A percentile compares a stretch with the other conserved stretches of the same genome.
Evolutionary conservation across 768 basidiomycete species (phyloP).

Genomic region (Gyrodon lividus): DNA sequence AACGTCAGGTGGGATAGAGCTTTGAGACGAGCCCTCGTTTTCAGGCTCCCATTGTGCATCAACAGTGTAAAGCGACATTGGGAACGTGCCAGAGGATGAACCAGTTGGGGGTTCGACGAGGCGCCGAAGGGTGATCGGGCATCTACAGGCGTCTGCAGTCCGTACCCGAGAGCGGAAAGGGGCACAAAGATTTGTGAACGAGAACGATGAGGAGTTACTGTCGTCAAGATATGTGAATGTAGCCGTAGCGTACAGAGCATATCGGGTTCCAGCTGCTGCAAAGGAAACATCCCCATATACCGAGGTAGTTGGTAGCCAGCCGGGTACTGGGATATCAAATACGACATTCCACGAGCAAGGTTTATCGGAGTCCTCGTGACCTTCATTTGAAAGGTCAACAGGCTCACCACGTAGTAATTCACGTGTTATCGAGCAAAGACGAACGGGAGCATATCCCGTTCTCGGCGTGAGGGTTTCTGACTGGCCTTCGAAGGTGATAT

Average conservation of each 20-base stretch:
- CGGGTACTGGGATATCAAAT: slow-evolving; percentile 84
- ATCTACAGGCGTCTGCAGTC: slow-evolving; percentile 39
- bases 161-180: slow-evolving; percentile 50
- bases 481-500: slow-evolving; percentile 83
- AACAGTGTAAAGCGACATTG: slow-evolving; percentile 43
- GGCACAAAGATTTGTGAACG: slow-evolving; percentile 53
- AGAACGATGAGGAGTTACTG: slow-evolving; percentile 37
- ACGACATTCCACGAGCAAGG: slow-evolving; percentile 70
- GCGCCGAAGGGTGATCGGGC: slow-evolving; percentile 50
- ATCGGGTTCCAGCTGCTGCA: slow-evolving; percentile 58
- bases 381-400: slow-evolving; percentile 64
- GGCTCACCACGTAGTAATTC: slow-evolving; percentile 52
- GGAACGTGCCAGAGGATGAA: slow-evolving; percentile 27
- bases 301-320: slow-evolving; percentile 78
- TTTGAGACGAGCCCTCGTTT: slow-evolving; percentile 8
- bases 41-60: slow-evolving; percentile 33
- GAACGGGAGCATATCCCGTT: slow-evolving; percentile 65
- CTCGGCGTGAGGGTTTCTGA: slow-evolving; percentile 65
- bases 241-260: slow-evolving; percentile 66
- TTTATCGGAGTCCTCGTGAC: slow-evolving; percentile 51
- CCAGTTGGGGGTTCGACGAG: slow-evolving; percentile 45
- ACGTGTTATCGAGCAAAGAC: slow-evolving; percentile 65
- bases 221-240: slow-evolving; percentile 53
- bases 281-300: slow-evolving; percentile 40
- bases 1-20: slow-evolving; percentile 49